phyloP scores from a whole-genome alignment of 164 flowering plant genomes.

The Piper longum region DNA sequence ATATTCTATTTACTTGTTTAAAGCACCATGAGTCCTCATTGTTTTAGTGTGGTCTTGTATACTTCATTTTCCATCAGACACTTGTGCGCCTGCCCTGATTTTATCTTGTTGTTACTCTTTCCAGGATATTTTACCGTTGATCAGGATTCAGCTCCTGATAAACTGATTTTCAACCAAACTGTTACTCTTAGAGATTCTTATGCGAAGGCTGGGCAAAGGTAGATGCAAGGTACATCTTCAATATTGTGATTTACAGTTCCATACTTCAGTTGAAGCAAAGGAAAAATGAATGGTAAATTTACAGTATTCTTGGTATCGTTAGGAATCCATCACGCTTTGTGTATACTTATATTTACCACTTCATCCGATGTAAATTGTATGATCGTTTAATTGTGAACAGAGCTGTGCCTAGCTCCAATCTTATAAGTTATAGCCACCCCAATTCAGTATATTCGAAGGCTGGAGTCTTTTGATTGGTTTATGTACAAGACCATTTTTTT shows the following conservation, averaged over 20 bases:
- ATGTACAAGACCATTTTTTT: too few relatives aligned
- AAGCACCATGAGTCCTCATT: too few relatives aligned
- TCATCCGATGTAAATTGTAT: too few relatives aligned
- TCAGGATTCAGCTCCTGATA: constrained; percentile 56
- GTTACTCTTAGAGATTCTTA: constrained; percentile 75
- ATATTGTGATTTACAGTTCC: background rate
- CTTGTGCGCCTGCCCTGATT: background rate
- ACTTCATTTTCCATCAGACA: background rate
- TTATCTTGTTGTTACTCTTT: background rate
- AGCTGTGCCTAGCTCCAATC: too few relatives aligned
- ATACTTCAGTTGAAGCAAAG: background rate
- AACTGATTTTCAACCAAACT: constrained; percentile 71
- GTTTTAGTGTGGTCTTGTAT: background rate
- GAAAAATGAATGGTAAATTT: too few relatives aligned
- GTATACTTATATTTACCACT: too few relatives aligned
- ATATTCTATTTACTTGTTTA: too few relatives aligned
- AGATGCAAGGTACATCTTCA: background rate
- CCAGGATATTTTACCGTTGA: constrained; percentile 76
- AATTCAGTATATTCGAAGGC: too few relatives aligned
- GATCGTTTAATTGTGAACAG: too few relatives aligned
- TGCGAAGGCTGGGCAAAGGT: constrained; percentile 29
- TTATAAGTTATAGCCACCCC: too few relatives aligned
- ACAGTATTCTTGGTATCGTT: background rate
- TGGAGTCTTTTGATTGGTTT: too few relatives aligned
- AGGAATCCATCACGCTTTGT: too few relatives aligned